Percentiles rank a stretch among this genome's conserved stretches.
These are phyloP conservation scores for Leucocoprinus leucothites DNA, from an alignment of 768 basidiomycete genomes.

Conservation along the genomic window DNA sequence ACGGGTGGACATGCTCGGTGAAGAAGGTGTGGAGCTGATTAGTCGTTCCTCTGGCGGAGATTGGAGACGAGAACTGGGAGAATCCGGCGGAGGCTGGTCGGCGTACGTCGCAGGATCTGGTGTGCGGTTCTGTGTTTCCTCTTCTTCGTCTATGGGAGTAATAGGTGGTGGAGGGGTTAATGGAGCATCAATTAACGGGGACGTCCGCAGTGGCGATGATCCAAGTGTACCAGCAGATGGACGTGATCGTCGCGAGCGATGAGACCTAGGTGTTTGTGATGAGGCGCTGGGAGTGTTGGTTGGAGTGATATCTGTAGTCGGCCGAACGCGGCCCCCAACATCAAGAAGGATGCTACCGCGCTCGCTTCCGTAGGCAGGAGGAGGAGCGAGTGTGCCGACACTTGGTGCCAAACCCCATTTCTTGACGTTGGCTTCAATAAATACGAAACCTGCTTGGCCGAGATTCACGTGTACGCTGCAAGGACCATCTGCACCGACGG, in stretches of 20 bases:
- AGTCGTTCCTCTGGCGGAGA: slow-evolving; percentile 11
- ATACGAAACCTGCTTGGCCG: slow-evolving; percentile 97
- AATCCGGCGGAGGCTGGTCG: slow-evolving; percentile 9
- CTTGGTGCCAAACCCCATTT: slow-evolving; percentile 99
- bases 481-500: slow-evolving; percentile 93
- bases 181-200: slow-evolving; percentile 39
- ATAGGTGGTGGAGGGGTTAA: slow-evolving; percentile 66
- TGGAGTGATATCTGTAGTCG: slow-evolving; percentile 35
- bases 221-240: slow-evolving; percentile 40
- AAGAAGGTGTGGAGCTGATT: slow-evolving; percentile 25
- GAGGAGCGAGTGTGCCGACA: slow-evolving; percentile 94
- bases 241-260: slow-evolving; percentile 60
- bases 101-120: slow-evolving; percentile 18
- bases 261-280: slow-evolving; percentile 45
- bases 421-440: slow-evolving; percentile 99
- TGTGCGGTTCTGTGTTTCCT: slow-evolving; percentile 30
- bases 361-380: slow-evolving; percentile 97
- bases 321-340: slow-evolving; percentile 63
- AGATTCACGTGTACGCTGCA: slow-evolving; percentile 97
- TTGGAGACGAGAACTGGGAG: slow-evolving; percentile 24
- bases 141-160: slow-evolving; percentile 68
- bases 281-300: slow-evolving; percentile 42
- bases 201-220: slow-evolving; percentile 66
- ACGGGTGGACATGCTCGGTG: slow-evolving; percentile 45
- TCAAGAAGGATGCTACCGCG: slow-evolving; percentile 94